Percentiles rank a stretch among this genome's conserved stretches.
These are phyloP conservation scores for Scutellaria galericulata DNA, from an alignment of 257 asterid genomes.

Conservation along the genomic window DNA sequence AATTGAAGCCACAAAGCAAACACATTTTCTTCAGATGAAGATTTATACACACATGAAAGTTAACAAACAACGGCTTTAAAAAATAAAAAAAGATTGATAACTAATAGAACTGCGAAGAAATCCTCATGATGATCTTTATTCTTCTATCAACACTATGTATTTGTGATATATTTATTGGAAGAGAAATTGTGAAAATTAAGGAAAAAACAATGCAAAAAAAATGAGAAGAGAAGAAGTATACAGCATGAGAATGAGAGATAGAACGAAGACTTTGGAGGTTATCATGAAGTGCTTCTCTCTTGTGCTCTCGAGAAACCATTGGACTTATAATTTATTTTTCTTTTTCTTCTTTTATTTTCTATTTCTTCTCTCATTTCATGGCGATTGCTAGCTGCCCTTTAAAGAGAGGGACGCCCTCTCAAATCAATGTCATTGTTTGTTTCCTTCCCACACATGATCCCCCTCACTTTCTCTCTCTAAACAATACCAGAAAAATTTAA, in stretches of 20 bases:
- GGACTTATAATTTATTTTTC: background rate
- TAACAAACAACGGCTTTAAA: too few species aligned
- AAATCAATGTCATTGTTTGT: constrained; percentile 62
- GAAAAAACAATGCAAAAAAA: background rate
- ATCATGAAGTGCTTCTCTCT: constrained; percentile 57
- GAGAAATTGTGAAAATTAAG: background rate
- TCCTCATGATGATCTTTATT: too few species aligned
- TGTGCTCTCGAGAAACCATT: constrained; percentile 76
- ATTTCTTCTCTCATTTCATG: background rate
- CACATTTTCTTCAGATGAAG: too few species aligned
- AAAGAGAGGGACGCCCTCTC: constrained; percentile 56
- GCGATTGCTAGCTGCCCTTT: constrained; percentile 37
- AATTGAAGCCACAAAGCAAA: too few species aligned
- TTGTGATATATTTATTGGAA: too few species aligned
- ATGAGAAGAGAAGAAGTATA: constrained; percentile 33
- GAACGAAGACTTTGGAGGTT: constrained; percentile 89
- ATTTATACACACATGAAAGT: too few species aligned
- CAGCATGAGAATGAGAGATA: constrained; percentile 83
- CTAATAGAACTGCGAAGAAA: too few species aligned
- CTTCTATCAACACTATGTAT: too few species aligned
- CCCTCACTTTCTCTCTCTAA: constrained; percentile 34
- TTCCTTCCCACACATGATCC: constrained; percentile 59
- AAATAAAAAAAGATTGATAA: too few species aligned
- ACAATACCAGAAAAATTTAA: background rate
- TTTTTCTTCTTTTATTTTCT: background rate